Conservation (phyloP, 164 flowering plant species). For the Euptelea pleiosperma region DNA sequence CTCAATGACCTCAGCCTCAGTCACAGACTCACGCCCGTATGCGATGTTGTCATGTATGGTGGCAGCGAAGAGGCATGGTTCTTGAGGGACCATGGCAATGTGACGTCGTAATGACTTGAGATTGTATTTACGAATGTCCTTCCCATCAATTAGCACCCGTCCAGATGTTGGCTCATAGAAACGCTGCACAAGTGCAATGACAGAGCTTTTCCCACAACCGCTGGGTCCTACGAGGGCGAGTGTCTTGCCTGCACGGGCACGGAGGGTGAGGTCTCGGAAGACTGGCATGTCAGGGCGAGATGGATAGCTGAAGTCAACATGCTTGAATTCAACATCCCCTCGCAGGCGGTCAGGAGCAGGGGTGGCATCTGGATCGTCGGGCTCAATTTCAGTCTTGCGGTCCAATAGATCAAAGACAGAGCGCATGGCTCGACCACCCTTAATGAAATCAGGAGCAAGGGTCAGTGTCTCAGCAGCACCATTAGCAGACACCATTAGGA, state of each 20-base stretch:
- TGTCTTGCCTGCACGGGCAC: constrained; percentile 87
- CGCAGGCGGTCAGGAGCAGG: constrained; percentile 70
- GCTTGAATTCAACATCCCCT: constrained; percentile 89
- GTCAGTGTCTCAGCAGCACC: constrained; percentile 99
- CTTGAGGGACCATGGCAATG: constrained; percentile 87
- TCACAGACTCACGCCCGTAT: constrained; percentile 74
- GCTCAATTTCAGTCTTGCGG: constrained; percentile 90
- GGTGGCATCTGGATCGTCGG: constrained; percentile 72
- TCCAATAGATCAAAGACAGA: constrained; percentile 93
- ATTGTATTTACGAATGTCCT: constrained; percentile 84
- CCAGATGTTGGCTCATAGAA: constrained; percentile 95
- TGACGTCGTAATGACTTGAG: constrained; percentile 68
- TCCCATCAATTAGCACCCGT: constrained; percentile 78
- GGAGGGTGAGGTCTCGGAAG: constrained; percentile 75
- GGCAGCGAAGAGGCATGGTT: constrained; percentile 84
- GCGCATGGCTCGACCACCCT: constrained; percentile 94
- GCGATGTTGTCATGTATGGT: constrained; percentile 88
- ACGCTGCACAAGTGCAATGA: constrained; percentile 70
- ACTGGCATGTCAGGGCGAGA: constrained; percentile 73
- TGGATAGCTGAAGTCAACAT: constrained; percentile 87
- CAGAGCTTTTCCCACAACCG: constrained; percentile 94
- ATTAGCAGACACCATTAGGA: constrained; percentile 98
- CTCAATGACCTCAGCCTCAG: constrained; percentile 80
- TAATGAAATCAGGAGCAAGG: constrained; percentile 94
- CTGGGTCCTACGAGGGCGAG: constrained; percentile 98